These are phyloP conservation scores for Podila minutissima DNA, from an alignment of 192 early-diverging fungal species.

Conservation along the genomic window DNA sequence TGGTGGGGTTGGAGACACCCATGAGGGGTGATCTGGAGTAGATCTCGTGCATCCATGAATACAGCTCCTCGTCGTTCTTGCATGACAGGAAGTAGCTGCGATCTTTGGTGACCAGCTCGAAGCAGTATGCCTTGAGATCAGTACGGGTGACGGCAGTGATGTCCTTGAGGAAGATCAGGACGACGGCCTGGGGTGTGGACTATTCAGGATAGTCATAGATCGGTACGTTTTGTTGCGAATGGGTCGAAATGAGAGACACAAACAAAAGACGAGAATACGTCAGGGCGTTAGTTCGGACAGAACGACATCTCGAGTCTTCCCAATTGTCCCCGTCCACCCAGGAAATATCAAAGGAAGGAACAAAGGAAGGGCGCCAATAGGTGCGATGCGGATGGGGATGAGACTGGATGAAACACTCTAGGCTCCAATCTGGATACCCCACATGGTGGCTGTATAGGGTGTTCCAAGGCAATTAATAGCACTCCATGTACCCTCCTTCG, in stretches of 20 bases:
- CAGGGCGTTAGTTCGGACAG: neutral
- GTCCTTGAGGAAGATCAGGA: constrained; percentile 93
- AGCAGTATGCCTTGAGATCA: constrained; percentile 92
- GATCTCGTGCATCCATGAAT: constrained; percentile 98
- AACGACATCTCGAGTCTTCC: neutral
- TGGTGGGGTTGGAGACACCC: constrained; percentile 84
- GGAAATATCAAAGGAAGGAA: no score
- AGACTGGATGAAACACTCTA: no score
- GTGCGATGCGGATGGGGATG: no score
- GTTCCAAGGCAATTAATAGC: neutral
- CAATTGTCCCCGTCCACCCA: no score
- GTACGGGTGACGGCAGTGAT: constrained; percentile 88
- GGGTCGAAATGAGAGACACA: neutral
- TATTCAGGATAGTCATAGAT: constrained; percentile 24
- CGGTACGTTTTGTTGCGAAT: neutral
- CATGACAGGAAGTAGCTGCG: constrained; percentile 93
- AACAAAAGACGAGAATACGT: neutral
- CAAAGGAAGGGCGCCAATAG: no score
- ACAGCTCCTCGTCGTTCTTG: constrained; percentile 96
- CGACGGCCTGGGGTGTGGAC: constrained; percentile 88
- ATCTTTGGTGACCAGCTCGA: constrained; percentile 94
- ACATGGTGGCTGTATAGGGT: no score
- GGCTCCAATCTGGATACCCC: no score
- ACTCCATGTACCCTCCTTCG: no score
- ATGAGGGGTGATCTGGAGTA: constrained; percentile 86